Percentiles rank a stretch among this genome's conserved stretches.
Evolutionary conservation across 2,329 filamentous ascomycete genomes (phyloP).

Genomic region (Hirsutella minnesotensis): DNA sequence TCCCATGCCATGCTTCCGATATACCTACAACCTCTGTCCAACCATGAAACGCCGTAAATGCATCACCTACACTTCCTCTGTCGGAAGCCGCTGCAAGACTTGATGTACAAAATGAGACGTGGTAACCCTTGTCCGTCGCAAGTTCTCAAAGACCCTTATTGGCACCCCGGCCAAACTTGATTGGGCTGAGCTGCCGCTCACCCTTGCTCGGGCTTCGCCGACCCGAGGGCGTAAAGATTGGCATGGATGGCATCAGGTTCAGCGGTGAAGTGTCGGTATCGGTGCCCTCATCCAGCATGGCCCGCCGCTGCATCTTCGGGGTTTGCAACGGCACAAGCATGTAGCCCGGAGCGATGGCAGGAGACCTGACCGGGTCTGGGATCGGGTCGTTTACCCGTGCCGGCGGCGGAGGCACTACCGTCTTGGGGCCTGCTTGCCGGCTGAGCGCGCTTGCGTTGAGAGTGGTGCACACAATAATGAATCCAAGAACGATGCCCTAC

Average conservation of each 20-base stretch:
- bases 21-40: too few relatives aligned
- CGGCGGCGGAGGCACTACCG: not conserved
- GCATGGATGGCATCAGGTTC: constrained; percentile 27
- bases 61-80: too few relatives aligned
- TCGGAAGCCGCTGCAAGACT: too few relatives aligned
- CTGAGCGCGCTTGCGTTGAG: constrained; percentile 39
- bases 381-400: constrained; percentile 7
- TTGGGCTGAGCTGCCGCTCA: constrained; percentile 35
- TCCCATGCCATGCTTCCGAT: too few relatives aligned
- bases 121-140: too few relatives aligned
- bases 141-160: constrained; percentile 18
- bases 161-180: constrained; percentile 29
- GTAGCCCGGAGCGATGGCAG: constrained; percentile 27
- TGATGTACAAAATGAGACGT: too few relatives aligned
- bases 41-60: too few relatives aligned
- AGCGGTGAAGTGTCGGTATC: constrained; percentile 41
- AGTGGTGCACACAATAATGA: constrained; percentile 34
- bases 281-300: constrained; percentile 31
- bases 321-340: constrained; percentile 41
- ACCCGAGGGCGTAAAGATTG: constrained; percentile 32
- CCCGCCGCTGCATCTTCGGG: constrained; percentile 29
- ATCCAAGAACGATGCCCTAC: constrained; percentile 39
- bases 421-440: constrained; percentile 5
- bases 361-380: constrained; percentile 12
- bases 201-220: constrained; percentile 37